Percentiles rank a stretch among this genome's conserved stretches.
These are phyloP conservation scores for Venturia asperata DNA, from an alignment of 2,329 filamentous ascomycete genomes.

Conservation along the genomic window DNA sequence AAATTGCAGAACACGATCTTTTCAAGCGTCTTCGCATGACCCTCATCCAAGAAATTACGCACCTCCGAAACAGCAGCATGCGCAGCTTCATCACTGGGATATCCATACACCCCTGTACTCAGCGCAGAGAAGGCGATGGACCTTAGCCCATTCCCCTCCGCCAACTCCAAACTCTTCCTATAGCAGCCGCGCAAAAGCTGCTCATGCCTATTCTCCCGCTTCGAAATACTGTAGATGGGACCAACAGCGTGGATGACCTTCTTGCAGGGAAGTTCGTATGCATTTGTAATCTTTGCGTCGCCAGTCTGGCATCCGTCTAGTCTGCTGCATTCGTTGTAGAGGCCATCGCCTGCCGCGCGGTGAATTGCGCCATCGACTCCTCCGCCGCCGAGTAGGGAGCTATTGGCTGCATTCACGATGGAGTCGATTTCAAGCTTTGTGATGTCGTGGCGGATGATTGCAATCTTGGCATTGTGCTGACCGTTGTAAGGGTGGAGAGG, in stretches of 20 bases:
- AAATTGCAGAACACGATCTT: constrained; percentile 83
- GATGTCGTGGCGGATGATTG: constrained; percentile 69
- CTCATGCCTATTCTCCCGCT: constrained; percentile 34
- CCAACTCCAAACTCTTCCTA: constrained; percentile 61
- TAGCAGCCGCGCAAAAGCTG: constrained; percentile 59
- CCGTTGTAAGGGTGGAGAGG: constrained; percentile 35
- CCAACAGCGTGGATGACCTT: constrained; percentile 89
- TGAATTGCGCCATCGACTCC: constrained; percentile 80
- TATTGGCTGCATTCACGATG: constrained; percentile 91
- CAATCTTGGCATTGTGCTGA: constrained; percentile 63
- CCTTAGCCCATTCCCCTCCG: constrained; percentile 56
- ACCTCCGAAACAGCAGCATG: constrained; percentile 59
- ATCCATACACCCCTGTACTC: constrained; percentile 86
- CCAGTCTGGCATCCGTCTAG: constrained; percentile 71
- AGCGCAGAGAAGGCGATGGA: constrained; percentile 77
- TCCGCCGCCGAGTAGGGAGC: constrained; percentile 71
- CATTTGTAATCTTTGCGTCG: constrained; percentile 72
- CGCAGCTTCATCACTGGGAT: constrained; percentile 68
- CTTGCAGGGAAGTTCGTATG: constrained; percentile 65
- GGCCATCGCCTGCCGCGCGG: constrained; percentile 61
- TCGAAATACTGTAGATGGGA: constrained; percentile 57
- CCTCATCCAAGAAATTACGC: constrained; percentile 46
- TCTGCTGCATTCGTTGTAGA: constrained; percentile 63
- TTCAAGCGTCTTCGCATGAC: constrained; percentile 49
- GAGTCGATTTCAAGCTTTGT: constrained; percentile 70